Evolutionary conservation across 768 basidiomycete genomes (phyloP).

Genomic region (Agaricus blazei): DNA sequence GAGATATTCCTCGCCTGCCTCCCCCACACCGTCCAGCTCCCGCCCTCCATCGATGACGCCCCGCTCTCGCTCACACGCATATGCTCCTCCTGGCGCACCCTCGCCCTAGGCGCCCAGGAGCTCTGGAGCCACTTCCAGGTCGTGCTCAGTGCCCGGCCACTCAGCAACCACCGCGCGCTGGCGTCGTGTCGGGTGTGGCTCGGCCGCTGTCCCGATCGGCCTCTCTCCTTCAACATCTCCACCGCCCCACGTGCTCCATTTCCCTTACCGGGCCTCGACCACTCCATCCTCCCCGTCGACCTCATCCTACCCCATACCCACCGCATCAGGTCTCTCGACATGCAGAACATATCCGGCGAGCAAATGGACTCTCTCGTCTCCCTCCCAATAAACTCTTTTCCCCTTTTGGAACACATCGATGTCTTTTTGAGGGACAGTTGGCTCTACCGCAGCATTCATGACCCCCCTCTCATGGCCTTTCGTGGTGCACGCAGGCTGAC

Average conservation of each 20-base stretch:
- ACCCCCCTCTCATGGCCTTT: conserved; percentile 5
- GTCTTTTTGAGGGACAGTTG: conserved; percentile 10
- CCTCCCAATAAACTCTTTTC: background rate
- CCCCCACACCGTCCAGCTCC: conserved; percentile 7
- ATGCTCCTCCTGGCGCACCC: conserved; percentile 16
- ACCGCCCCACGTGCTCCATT: conserved; percentile 7
- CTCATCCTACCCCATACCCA: conserved; percentile 3
- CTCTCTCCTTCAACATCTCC: conserved; percentile 2
- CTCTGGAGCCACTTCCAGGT: conserved; percentile 15
- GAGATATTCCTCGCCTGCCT: conserved; percentile 14
- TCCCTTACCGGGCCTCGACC: conserved; percentile 4
- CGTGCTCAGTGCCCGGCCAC: background rate
- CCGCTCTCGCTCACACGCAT: conserved; percentile 17
- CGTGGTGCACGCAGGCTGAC: conserved; percentile 9
- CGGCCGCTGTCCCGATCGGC: conserved; percentile 12
- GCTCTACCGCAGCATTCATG: conserved; percentile 3
- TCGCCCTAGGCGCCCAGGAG: conserved; percentile 15
- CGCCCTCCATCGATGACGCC: conserved; percentile 11
- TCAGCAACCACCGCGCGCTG: conserved; percentile 9
- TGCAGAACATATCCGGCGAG: conserved; percentile 9
- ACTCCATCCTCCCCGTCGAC: conserved; percentile 7
- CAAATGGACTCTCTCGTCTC: conserved; percentile 6
- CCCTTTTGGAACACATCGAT: conserved; percentile 1
- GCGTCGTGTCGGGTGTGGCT: conserved; percentile 3
- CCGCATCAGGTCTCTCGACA: background rate